Evolutionary conservation across 331 rosid genomes (phyloP).

Genomic region (Prunus yedoensis): DNA sequence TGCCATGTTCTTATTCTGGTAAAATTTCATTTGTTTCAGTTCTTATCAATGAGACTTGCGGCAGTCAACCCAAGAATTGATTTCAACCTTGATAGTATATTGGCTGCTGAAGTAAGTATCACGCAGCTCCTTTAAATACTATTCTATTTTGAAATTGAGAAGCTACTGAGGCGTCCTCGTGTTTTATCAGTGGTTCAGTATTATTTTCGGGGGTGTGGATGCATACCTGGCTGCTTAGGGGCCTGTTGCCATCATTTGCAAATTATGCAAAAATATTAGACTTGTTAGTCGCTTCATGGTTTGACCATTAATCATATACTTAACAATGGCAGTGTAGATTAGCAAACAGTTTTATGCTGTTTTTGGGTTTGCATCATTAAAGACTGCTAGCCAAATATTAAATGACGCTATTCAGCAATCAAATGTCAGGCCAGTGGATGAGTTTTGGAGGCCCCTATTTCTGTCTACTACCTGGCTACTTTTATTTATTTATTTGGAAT

Average conservation of each 20-base stretch:
- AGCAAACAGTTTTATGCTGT: background rate
- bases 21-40: conserved; percentile 49
- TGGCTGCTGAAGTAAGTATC: conserved; percentile 77
- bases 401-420: background rate
- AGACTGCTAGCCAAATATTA: background rate
- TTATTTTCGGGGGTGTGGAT: background rate
- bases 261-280: background rate
- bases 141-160: background rate
- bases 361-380: background rate
- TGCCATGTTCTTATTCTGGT: conserved; percentile 34
- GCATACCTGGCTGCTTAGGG: background rate
- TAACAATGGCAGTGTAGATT: background rate
- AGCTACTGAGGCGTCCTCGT: background rate
- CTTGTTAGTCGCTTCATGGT: background rate
- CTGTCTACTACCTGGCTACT: background rate
- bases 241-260: background rate
- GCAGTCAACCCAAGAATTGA: conserved; percentile 87
- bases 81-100: conserved; percentile 72
- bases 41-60: conserved; percentile 95
- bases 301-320: background rate
- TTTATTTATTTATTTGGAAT: background rate
- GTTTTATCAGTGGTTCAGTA: background rate
- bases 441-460: conserved; percentile 13
- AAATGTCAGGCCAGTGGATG: conserved; percentile 3
- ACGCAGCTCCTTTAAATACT: background rate